phyloP scores from a whole-genome alignment of 257 asterid species.

The Thymus quinquecostatus region DNA sequence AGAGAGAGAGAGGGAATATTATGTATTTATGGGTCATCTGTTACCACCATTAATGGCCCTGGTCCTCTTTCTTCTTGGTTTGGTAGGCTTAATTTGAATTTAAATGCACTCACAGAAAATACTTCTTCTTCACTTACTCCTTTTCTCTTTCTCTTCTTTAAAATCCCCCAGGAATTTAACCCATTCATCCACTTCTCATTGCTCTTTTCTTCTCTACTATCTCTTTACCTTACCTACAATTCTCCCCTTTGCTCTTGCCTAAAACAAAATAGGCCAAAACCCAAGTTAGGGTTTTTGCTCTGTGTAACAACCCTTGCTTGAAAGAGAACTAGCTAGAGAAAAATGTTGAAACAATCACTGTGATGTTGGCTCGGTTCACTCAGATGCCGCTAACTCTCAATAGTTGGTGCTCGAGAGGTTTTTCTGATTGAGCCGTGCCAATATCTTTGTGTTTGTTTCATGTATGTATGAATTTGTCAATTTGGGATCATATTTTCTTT shows the following conservation, averaged over 20 bases:
- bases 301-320: not conserved
- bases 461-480: not conserved
- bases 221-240: not conserved
- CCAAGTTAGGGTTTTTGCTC: not conserved
- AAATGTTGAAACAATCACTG: slow-evolving; percentile 44
- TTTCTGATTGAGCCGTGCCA: slow-evolving; percentile 76
- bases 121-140: slow-evolving; percentile 12
- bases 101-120: slow-evolving; percentile 42
- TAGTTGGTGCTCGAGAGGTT: not conserved
- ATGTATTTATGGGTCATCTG: slow-evolving; percentile 44
- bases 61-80: slow-evolving; percentile 43
- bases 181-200: slow-evolving; percentile 22
- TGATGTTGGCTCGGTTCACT: slow-evolving; percentile 68
- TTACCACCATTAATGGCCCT: slow-evolving; percentile 50
- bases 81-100: slow-evolving; percentile 34
- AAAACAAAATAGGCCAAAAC: not conserved
- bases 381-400: slow-evolving; percentile 29
- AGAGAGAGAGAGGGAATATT: slow-evolving; percentile 39
- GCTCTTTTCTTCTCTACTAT: not conserved
- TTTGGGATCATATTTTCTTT: not conserved
- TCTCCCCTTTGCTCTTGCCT: not conserved
- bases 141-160: slow-evolving; percentile 24
- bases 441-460: slow-evolving; percentile 49
- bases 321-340: not conserved
- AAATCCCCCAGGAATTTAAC: slow-evolving; percentile 21